Percentiles rank a stretch among this genome's conserved stretches.
Evolutionary conservation across 371 early-diverging fungal species (phyloP).

Genomic region (Phascolomyces articulosus): DNA sequence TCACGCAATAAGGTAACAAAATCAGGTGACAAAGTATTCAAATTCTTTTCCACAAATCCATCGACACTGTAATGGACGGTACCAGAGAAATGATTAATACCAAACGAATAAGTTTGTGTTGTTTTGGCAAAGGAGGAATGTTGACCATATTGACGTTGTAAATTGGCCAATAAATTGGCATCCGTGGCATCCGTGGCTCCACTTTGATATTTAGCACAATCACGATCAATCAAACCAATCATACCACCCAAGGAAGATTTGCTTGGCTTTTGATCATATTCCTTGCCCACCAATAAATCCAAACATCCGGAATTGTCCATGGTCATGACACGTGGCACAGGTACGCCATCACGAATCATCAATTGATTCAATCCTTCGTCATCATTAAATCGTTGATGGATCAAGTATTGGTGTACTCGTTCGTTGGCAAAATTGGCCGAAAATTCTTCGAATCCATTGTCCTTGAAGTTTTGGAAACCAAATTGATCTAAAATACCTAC

Average conservation of each 20-base stretch:
- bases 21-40: conserved; percentile 78
- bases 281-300: conserved; percentile 51
- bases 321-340: conserved; percentile 52
- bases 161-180: conserved; percentile 52
- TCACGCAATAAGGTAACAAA: conserved; percentile 82
- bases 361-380: conserved; percentile 55
- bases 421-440: conserved; percentile 87
- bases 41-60: conserved; percentile 73
- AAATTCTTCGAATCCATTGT: conserved; percentile 75
- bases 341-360: conserved; percentile 46
- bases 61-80: conserved; percentile 72
- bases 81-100: conserved; percentile 78
- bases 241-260: conserved; percentile 41
- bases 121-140: conserved; percentile 40
- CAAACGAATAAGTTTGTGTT: conserved; percentile 56
- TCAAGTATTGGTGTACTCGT: conserved; percentile 74
- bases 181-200: conserved; percentile 53
- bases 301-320: conserved; percentile 56
- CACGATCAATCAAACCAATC: conserved; percentile 67
- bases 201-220: conserved; percentile 40
- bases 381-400: conserved; percentile 57
- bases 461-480: conserved; percentile 57
- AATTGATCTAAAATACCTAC: conserved; percentile 78
- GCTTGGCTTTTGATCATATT: conserved; percentile 9
- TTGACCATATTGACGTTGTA: conserved; percentile 35